These are phyloP conservation scores for Penicillium arizonense DNA, from an alignment of 495 filamentous ascomycete genomes.

Conservation along the genomic window DNA sequence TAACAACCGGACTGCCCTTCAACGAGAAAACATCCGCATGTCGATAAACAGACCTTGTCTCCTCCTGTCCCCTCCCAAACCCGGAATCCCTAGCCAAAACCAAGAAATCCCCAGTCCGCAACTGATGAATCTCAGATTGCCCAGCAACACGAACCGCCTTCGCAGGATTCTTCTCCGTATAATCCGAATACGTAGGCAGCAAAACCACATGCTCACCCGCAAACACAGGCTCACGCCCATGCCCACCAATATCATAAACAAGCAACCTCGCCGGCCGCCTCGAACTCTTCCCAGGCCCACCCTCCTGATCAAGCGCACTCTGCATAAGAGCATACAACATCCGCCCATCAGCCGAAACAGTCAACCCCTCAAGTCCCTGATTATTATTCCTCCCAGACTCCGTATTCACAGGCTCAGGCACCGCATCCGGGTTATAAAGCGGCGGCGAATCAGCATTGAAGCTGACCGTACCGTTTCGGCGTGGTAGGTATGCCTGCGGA, in stretches of 20 bases:
- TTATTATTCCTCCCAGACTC: slow-evolving; percentile 70
- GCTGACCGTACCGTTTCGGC: slow-evolving; percentile 57
- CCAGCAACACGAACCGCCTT: slow-evolving; percentile 53
- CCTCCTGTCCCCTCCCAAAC: slow-evolving; percentile 56
- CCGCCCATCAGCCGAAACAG: slow-evolving; percentile 60
- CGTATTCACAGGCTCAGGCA: slow-evolving; percentile 53
- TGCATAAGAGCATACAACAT: slow-evolving; percentile 68
- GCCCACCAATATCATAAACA: slow-evolving; percentile 55
- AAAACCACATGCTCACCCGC: slow-evolving; percentile 67
- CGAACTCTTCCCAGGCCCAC: slow-evolving; percentile 54
- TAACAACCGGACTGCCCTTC: slow-evolving; percentile 41
- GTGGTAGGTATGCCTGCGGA: slow-evolving; percentile 64
- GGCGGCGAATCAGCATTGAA: slow-evolving; percentile 64
- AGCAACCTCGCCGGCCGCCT: slow-evolving; percentile 59
- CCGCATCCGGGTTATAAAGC: slow-evolving; percentile 49
- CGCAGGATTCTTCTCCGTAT: slow-evolving; percentile 28
- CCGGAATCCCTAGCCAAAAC: slow-evolving; percentile 66
- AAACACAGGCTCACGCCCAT: slow-evolving; percentile 34
- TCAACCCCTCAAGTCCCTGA: slow-evolving; percentile 75
- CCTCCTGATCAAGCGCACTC: slow-evolving; percentile 64
- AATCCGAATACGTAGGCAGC: slow-evolving; percentile 57
- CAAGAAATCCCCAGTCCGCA: slow-evolving; percentile 65
- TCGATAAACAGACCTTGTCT: slow-evolving; percentile 60
- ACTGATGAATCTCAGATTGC: slow-evolving; percentile 68
- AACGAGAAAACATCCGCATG: slow-evolving; percentile 76